These are phyloP conservation scores for Pythium phragmiticola DNA, from an alignment of 352 stramenopile species.

Conservation along the genomic window DNA sequence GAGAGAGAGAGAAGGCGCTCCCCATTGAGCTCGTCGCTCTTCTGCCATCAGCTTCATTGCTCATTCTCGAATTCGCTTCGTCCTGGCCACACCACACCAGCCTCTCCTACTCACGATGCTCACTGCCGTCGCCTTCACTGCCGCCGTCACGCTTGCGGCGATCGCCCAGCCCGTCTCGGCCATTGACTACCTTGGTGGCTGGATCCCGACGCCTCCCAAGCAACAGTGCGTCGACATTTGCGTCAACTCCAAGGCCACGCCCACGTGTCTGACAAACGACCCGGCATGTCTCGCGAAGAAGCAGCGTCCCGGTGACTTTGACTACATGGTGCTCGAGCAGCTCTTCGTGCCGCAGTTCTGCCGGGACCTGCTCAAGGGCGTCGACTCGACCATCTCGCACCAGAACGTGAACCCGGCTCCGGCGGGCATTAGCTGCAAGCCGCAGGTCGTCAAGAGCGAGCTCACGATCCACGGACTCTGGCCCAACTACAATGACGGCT, in stretches of 20 bases:
- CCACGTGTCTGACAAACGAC: constrained; percentile 54
- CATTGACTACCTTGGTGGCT: constrained; percentile 64
- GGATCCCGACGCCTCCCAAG: constrained; percentile 41
- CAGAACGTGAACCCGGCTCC: constrained; percentile 72
- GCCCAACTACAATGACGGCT: constrained; percentile 79
- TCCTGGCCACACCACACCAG: neutral
- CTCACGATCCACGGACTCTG: constrained; percentile 78
- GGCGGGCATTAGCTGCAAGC: constrained; percentile 46
- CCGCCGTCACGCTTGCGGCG: constrained; percentile 29
- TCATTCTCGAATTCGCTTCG: constrained; percentile 14
- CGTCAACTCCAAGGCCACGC: constrained; percentile 50
- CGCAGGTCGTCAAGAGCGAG: constrained; percentile 41
- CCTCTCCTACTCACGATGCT: constrained; percentile 51
- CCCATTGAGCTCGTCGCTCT: too few species aligned
- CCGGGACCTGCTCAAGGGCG: constrained; percentile 63
- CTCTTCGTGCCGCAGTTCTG: constrained; percentile 82
- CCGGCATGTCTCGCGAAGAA: constrained; percentile 57
- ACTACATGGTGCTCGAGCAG: constrained; percentile 78
- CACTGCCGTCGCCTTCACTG: constrained; percentile 41
- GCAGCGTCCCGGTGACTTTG: constrained; percentile 64
- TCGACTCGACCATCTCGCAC: constrained; percentile 78
- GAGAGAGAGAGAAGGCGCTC: too few species aligned
- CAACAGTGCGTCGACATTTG: constrained; percentile 76
- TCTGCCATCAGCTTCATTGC: neutral
- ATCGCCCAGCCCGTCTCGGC: constrained; percentile 53